phyloP scores from a whole-genome alignment of 2,329 filamentous ascomycete species.

The Colletotrichum liriopes region DNA sequence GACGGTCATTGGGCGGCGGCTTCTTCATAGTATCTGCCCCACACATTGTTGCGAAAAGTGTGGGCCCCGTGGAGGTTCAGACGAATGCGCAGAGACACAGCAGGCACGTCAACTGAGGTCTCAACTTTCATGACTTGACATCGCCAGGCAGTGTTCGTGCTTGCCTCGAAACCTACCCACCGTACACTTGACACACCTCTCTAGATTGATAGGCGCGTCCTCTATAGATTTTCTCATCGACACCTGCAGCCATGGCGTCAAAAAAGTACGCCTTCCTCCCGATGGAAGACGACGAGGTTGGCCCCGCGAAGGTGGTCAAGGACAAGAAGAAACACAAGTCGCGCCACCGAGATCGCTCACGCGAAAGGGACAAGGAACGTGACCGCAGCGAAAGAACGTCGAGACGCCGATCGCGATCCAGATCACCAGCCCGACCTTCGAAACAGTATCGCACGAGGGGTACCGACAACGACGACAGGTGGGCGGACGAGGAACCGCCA shows the following conservation, averaged over 20 bases:
- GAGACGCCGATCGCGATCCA: slow-evolving; percentile 49
- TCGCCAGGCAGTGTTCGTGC: background rate
- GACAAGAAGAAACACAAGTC: slow-evolving; percentile 64
- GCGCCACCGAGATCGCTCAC: slow-evolving; percentile 51
- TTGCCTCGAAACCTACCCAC: background rate
- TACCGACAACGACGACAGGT: slow-evolving; percentile 74
- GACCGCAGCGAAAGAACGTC: slow-evolving; percentile 51
- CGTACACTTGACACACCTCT: background rate
- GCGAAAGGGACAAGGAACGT: slow-evolving; percentile 57
- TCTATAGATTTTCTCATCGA: background rate
- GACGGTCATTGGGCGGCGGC: slow-evolving; percentile 5
- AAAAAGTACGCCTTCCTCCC: slow-evolving; percentile 78
- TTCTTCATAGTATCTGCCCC: slow-evolving; percentile 14
- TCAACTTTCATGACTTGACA: background rate
- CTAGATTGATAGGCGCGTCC: background rate
- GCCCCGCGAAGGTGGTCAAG: slow-evolving; percentile 66
- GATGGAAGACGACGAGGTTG: slow-evolving; percentile 77
- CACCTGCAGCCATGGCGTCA: slow-evolving; percentile 58
- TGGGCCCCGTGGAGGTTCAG: slow-evolving; percentile 30
- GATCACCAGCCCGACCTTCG: slow-evolving; percentile 55
- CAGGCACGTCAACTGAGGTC: slow-evolving; percentile 25
- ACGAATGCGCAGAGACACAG: slow-evolving; percentile 21
- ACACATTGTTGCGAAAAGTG: background rate
- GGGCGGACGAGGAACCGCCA: slow-evolving; percentile 82
- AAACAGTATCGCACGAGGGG: slow-evolving; percentile 62